A percentile compares a stretch with the other conserved stretches of the same genome.
Evolutionary conservation across 805 yeast species (phyloP).

Genomic region (Phaffomyces antillensis): DNA sequence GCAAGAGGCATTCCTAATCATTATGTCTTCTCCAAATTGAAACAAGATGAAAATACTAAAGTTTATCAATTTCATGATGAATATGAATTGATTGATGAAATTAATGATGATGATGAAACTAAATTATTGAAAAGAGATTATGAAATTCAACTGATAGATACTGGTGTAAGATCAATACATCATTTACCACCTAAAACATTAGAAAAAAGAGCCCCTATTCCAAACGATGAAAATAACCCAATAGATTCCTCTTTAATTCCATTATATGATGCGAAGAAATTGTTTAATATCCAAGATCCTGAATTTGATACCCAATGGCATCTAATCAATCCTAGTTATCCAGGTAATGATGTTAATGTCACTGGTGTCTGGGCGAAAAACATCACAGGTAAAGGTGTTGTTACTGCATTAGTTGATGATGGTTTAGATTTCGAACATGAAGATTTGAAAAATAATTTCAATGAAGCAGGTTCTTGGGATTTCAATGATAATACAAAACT

Average conservation of each 20-base stretch:
- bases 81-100: slow-evolving; percentile 5
- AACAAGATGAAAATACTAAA: slow-evolving; percentile 11
- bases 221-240: slow-evolving; percentile 22
- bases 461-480: slow-evolving; percentile 85
- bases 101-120: slow-evolving; percentile 4
- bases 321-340: slow-evolving; percentile 61
- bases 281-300: slow-evolving; percentile 73
- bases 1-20: slow-evolving; percentile 55
- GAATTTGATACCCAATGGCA: slow-evolving; percentile 88
- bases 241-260: slow-evolving; percentile 47
- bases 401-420: slow-evolving; percentile 89
- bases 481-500: slow-evolving; percentile 67
- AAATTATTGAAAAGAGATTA: slow-evolving; percentile 14
- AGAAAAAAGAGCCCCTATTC: slow-evolving; percentile 53
- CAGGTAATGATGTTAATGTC: slow-evolving; percentile 84
- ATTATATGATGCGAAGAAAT: slow-evolving; percentile 38
- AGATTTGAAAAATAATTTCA: slow-evolving; percentile 67
- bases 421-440: slow-evolving; percentile 79
- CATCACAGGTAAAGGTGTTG: slow-evolving; percentile 74
- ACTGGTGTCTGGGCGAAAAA: slow-evolving; percentile 78
- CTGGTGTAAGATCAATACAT: slow-evolving; percentile 43
- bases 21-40: slow-evolving; percentile 56
- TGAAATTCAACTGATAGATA: slow-evolving; percentile 1
- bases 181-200: slow-evolving; percentile 46
- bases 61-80: slow-evolving; percentile 9